Conservation (phyloP, 495 filamentous ascomycete species). For the Neurospora sp. region DNA sequence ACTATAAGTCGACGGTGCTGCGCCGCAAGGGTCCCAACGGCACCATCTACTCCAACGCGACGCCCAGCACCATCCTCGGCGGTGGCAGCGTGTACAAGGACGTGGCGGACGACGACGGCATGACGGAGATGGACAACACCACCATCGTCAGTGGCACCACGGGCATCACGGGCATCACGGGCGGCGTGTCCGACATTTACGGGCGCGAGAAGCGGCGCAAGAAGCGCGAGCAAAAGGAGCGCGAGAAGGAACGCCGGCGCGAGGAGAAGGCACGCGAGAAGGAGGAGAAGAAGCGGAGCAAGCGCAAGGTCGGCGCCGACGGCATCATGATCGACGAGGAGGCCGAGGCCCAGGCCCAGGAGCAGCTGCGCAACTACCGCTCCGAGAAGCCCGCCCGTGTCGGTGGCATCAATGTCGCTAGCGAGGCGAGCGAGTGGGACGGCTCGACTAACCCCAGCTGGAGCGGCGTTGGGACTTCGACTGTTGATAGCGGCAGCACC, state of each 20-base stretch:
- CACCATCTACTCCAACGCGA: conserved; percentile 67
- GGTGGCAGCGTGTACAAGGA: conserved; percentile 63
- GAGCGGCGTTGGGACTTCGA: conserved; percentile 28
- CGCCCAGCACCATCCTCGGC: conserved; percentile 68
- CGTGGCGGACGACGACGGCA: conserved; percentile 44
- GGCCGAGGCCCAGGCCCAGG: conserved; percentile 56
- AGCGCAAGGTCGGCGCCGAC: conserved; percentile 35
- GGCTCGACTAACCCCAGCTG: conserved; percentile 44
- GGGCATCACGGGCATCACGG: conserved; percentile 38
- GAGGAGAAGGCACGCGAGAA: conserved; percentile 35
- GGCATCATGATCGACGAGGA: conserved; percentile 43
- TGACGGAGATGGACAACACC: conserved; percentile 32
- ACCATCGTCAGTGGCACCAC: conserved; percentile 31
- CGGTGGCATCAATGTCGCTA: conserved; percentile 70
- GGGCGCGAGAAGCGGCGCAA: conserved; percentile 35
- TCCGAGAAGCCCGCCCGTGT: conserved; percentile 76
- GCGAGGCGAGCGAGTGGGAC: conserved; percentile 66
- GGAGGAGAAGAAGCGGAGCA: conserved; percentile 32
- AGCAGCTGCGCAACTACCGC: conserved; percentile 58
- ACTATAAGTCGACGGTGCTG: conserved; percentile 96
- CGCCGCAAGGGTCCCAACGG: conserved; percentile 85
- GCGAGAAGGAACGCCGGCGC: conserved; percentile 35
- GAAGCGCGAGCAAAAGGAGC: conserved; percentile 42
- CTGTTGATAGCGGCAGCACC: conserved; percentile 44
- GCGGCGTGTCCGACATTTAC: conserved; percentile 35